A percentile compares a stretch with the other conserved stretches of the same genome.
These are phyloP conservation scores for Aspergillus floridensis DNA, from an alignment of 2,329 filamentous ascomycete genomes.

Conservation along the genomic window DNA sequence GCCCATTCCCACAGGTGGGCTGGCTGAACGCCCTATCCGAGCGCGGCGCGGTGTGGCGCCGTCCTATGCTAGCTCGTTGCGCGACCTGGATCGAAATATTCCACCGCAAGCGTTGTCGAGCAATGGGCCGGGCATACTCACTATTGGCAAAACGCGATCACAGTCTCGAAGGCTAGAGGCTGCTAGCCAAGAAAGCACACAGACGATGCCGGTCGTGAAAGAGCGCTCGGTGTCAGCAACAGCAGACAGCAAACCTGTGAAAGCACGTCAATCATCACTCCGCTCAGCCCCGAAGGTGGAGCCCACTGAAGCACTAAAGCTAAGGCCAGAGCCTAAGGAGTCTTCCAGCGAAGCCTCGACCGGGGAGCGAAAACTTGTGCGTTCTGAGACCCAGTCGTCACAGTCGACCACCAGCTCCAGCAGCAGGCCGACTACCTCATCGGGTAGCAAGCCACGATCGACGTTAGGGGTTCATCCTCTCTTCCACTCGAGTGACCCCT, in stretches of 20 bases:
- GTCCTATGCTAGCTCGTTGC: slow-evolving; percentile 34
- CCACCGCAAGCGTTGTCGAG: slow-evolving; percentile 28
- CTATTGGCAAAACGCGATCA: slow-evolving; percentile 43
- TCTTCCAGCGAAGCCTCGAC: background rate
- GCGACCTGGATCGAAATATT: slow-evolving; percentile 29
- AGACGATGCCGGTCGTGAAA: slow-evolving; percentile 12
- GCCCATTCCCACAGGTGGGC: slow-evolving; percentile 27
- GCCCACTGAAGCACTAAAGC: background rate
- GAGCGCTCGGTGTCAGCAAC: slow-evolving; percentile 24
- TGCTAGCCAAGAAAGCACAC: slow-evolving; percentile 22
- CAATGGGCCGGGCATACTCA: slow-evolving; percentile 33
- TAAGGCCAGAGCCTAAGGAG: background rate
- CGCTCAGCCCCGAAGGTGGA: slow-evolving; percentile 7
- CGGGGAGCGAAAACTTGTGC: slow-evolving; percentile 9
- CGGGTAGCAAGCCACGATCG: slow-evolving; percentile 32
- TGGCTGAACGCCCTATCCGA: slow-evolving; percentile 42
- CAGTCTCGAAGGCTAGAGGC: slow-evolving; percentile 40
- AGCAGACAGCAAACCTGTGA: slow-evolving; percentile 18
- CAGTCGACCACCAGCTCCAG: slow-evolving; percentile 24
- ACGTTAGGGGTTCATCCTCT: slow-evolving; percentile 37
- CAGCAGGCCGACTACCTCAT: slow-evolving; percentile 27
- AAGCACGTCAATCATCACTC: slow-evolving; percentile 14
- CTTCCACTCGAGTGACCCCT: slow-evolving; percentile 38
- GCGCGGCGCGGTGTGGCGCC: slow-evolving; percentile 34
- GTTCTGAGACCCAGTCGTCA: slow-evolving; percentile 14